phyloP scores from a whole-genome alignment of 805 yeast species.

The Starmerella vaccinii region DNA sequence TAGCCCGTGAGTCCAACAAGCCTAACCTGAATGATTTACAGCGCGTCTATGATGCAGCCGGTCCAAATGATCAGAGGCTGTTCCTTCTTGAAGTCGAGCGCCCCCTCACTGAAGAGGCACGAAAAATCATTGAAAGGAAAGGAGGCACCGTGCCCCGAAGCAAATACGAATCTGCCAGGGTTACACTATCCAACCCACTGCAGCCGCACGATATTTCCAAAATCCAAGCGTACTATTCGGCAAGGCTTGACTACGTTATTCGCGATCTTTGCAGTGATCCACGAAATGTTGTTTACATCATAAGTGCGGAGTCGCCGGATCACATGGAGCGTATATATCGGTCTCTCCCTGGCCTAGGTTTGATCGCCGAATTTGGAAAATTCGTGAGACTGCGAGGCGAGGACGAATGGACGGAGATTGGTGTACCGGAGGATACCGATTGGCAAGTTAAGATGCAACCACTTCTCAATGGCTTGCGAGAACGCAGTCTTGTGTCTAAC shows the following conservation, averaged over 20 bases:
- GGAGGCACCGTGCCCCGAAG: constrained; percentile 1
- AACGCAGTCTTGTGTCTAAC: constrained; percentile 70
- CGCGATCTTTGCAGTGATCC: constrained; percentile 50
- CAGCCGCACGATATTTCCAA: not conserved
- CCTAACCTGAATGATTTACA: constrained; percentile 17
- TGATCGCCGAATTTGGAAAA: constrained; percentile 87
- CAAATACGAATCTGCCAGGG: not conserved
- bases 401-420: constrained; percentile 39
- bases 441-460: constrained; percentile 54
- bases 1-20: constrained; percentile 28
- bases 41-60: constrained; percentile 10
- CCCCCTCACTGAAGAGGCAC: constrained; percentile 15
- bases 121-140: constrained; percentile 1
- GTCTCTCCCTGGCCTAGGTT: constrained; percentile 58
- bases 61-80: constrained; percentile 12
- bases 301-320: constrained; percentile 52
- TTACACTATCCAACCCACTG: not conserved
- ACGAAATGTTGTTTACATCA: constrained; percentile 57
- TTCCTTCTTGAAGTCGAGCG: constrained; percentile 21
- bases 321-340: constrained; percentile 61
- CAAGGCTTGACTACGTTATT: constrained; percentile 39
- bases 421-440: constrained; percentile 25
- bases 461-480: constrained; percentile 51
- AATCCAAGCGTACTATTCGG: constrained; percentile 17
- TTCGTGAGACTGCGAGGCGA: constrained; percentile 40